Evolutionary conservation across 306 rosid species (phyloP).

Genomic region (Boehmeria nivea): DNA sequence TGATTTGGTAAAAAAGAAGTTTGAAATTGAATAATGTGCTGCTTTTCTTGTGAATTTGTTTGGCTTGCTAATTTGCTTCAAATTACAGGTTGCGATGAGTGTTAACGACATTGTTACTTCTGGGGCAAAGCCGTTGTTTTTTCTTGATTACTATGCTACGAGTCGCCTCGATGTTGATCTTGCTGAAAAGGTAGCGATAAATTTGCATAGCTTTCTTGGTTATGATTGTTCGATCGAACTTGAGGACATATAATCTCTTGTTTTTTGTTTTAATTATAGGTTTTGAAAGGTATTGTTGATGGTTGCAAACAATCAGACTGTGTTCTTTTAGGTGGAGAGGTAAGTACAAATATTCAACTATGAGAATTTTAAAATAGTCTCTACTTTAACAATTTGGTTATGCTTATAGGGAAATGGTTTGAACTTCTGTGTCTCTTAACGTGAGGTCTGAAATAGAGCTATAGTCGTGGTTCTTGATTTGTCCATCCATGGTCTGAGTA

Average conservation of each 20-base stretch:
- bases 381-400: too few relatives aligned
- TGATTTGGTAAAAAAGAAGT: constrained; percentile 58
- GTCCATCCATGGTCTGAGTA: constrained; percentile 8
- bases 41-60: background rate
- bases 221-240: background rate
- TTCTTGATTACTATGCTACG: constrained; percentile 92
- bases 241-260: background rate
- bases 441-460: background rate
- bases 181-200: constrained; percentile 66
- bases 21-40: background rate
- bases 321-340: constrained; percentile 93
- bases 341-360: constrained; percentile 16
- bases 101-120: constrained; percentile 91
- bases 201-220: constrained; percentile 6
- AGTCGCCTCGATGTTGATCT: constrained; percentile 85
- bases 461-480: background rate
- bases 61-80: background rate
- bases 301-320: constrained; percentile 93
- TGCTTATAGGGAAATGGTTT: too few relatives aligned
- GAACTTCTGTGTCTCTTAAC: too few relatives aligned
- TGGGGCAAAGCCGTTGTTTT: constrained; percentile 90
- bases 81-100: constrained; percentile 87
- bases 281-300: constrained; percentile 79
- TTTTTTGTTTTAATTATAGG: constrained; percentile 47
- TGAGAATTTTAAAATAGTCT: too few relatives aligned